Base-by-base conservation (phyloP, 225 moss, liverwort and hornwort genomes). In the Rhytidiadelphus loreus region DNA sequence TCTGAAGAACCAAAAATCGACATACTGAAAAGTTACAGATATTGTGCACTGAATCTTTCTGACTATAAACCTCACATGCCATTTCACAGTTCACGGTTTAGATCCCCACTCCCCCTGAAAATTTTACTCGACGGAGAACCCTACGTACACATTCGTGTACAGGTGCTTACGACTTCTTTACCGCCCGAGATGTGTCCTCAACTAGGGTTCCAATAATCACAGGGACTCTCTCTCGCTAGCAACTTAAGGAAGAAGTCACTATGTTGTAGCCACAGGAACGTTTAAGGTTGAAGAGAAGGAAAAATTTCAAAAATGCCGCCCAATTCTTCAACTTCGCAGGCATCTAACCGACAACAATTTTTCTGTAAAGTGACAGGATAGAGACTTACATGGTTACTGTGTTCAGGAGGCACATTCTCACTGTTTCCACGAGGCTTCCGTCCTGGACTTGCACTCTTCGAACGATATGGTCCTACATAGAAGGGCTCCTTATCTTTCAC, bases 331-430 rank as follows among this genome's bases (percentile, higher is more conserved):
- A 72, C 35, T 48, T 66, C 26, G 16, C 65, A 73, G 24, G 24
- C 57, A 58, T 50, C 59, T 48, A 39, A 12, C 10, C 8, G 35
- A 15, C 6, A 44, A 52, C 72, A 19, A 17, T 14, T 25, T 63
- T 30, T 14, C 16, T 69, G 37, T 24, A 1, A 13, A 35, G 61
- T 22, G 10, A 20, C 37, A 48, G 12, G 16, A 65, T 10, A 44
- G 48, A 81, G 30, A 83, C 93, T 91, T 77, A 94, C 94, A 92
- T 92, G 92, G 53, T 82, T 52, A 50, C 80, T 85, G 71, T 60
- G 87, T 59, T 97, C 96, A 28, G 98, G 98, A 44, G 98, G 98
- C 48, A 98, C 94, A 89, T 98, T 97, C 85, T 98, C 98, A 86
- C 98, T 92, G 88, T 96, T 97, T 8, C 85, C 85, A 37, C 95